Percentiles rank a stretch among this genome's conserved stretches.
Conservation (phyloP, 2,329 filamentous ascomycete genomes). For the Blumeriella jaapii region DNA sequence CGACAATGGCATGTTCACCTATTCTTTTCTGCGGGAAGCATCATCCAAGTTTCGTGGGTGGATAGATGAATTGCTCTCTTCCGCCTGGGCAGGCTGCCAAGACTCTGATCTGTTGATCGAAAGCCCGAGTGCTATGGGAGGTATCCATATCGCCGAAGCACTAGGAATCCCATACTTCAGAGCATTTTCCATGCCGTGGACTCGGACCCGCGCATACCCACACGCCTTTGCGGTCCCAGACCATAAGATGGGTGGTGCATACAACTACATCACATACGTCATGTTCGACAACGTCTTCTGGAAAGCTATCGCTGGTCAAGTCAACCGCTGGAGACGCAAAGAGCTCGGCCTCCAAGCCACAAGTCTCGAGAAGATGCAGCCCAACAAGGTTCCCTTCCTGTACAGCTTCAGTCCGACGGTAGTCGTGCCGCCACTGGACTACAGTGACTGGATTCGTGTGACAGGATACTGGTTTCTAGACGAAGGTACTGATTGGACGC, state of each 20-base stretch:
- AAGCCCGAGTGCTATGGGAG: conserved; percentile 91
- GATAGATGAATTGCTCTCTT: conserved; percentile 78
- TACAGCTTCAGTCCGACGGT: conserved; percentile 96
- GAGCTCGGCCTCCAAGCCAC: conserved; percentile 70
- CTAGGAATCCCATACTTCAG: conserved; percentile 90
- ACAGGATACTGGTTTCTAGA: conserved; percentile 98
- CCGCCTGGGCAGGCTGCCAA: conserved; percentile 75
- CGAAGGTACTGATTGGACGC: conserved; percentile 55
- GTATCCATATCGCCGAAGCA: conserved; percentile 93
- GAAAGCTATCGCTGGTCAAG: conserved; percentile 81
- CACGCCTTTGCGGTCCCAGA: conserved; percentile 92
- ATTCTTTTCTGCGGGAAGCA: conserved; percentile 79
- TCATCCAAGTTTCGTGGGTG: conserved; percentile 84
- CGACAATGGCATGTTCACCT: conserved; percentile 94
- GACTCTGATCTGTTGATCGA: conserved; percentile 86
- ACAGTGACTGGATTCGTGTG: conserved; percentile 93
- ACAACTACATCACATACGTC: conserved; percentile 91
- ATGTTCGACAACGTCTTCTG: conserved; percentile 97
- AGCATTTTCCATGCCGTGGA: conserved; percentile 99
- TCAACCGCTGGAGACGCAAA: conserved; percentile 86
- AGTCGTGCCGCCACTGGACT: conserved; percentile 88
- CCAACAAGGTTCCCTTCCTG: conserved; percentile 93
- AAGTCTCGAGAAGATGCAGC: conserved; percentile 79
- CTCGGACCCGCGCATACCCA: conserved; percentile 85
- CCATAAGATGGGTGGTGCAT: conserved; percentile 86